Evolutionary conservation across 805 yeast species (phyloP), one percentile per base, ranked within the genome.

Genomic region (Brettanomyces anomalus): DNA sequence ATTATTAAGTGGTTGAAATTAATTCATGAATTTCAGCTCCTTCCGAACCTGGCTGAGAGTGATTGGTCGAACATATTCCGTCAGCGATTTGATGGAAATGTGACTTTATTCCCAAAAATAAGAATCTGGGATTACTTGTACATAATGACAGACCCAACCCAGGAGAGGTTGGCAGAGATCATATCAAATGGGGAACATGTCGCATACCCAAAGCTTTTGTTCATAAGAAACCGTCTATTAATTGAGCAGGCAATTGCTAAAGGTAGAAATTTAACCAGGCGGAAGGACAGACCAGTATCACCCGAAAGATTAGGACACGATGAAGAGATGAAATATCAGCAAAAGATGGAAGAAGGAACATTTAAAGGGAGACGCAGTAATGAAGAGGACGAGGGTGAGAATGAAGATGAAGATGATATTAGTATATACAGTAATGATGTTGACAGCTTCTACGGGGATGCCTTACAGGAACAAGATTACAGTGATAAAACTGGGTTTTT

Each of bases 21-120:
- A 49, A 68, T 81, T 35, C 76, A 79, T 40, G 71, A 76, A 14
- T 67, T 84, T 40, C 86, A 83, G 46, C 63, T 84, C 19, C 64
- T 82, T 38, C 94, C 94, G 2, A 73, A 74, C 46, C 57, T 82
- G 36, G 60, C 79, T 65, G 81, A 81, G 51, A 86, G 79, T 57
- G 93, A 84, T 60, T 85, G 90, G 90, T 80, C 85, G 49, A 78
- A 75, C 53, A 71, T 84, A 15, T 84, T 85, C 72, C 62, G 85
- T 24, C 94, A 84, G 62, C 65, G 72, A 45, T 84, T 85, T 54
- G 74, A 80, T 37, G 94, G 94, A 1, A 71, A 85, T 0, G 78
- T 84, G 10, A 85, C 93, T 0, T 67, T 84, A 17, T 84, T 86
- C 79, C 93, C 93, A 3, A 72, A 79, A 49, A 73, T 79, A 48